Conservation (phyloP, 495 filamentous ascomycete species). For the Penicillium paradoxum region DNA sequence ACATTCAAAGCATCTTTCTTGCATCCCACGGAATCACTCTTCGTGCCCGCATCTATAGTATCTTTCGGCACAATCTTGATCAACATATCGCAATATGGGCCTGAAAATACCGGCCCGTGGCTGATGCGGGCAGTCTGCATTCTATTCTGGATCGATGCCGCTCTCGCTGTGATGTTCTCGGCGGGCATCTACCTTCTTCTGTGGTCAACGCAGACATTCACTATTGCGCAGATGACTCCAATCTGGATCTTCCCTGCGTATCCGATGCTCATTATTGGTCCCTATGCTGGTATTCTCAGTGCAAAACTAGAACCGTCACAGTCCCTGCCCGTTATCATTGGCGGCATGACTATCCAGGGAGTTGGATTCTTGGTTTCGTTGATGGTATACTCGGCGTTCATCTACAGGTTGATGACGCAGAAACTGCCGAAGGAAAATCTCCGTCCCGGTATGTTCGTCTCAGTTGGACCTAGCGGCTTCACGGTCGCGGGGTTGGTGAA, state of each 20-base stretch:
- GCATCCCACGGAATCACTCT: constrained; percentile 76
- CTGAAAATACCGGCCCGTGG: constrained; percentile 62
- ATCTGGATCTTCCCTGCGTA: constrained; percentile 92
- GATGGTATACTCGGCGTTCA: constrained; percentile 81
- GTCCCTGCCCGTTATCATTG: constrained; percentile 61
- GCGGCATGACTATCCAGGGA: constrained; percentile 70
- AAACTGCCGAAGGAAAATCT: constrained; percentile 74
- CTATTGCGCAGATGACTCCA: constrained; percentile 82
- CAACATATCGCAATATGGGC: constrained; percentile 75
- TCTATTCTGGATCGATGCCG: constrained; percentile 71
- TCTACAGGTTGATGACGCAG: constrained; percentile 88
- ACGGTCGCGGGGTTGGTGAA: constrained; percentile 65
- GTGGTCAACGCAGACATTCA: constrained; percentile 71
- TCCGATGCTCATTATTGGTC: constrained; percentile 74
- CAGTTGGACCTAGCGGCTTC: constrained; percentile 74
- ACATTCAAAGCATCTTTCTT: constrained; percentile 67
- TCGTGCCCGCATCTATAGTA: constrained; percentile 69
- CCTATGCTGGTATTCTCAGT: constrained; percentile 65
- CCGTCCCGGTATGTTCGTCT: constrained; percentile 81
- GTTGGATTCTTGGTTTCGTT: constrained; percentile 80
- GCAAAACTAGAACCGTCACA: constrained; percentile 38
- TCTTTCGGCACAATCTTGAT: constrained; percentile 71
- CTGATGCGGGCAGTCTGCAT: constrained; percentile 56
- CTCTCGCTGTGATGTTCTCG: constrained; percentile 57
- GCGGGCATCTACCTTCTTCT: constrained; percentile 69